These are phyloP conservation scores for Nannizzia gypsea DNA, from an alignment of 2,329 filamentous ascomycete species.

Conservation along the genomic window DNA sequence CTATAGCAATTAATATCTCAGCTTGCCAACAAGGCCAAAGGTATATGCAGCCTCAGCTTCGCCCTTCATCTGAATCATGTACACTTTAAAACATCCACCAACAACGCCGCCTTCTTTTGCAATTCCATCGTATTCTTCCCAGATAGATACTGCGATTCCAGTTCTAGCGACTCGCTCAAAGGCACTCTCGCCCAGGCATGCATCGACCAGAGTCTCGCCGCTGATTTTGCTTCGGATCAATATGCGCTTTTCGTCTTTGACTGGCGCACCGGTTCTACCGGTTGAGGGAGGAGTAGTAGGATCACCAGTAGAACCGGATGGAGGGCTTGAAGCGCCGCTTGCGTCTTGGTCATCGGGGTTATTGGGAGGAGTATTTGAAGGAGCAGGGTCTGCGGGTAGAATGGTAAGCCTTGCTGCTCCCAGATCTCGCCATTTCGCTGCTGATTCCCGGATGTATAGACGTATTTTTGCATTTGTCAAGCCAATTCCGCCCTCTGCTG, in stretches of 20 bases:
- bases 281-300: conserved; percentile 14
- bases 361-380: conserved; percentile 36
- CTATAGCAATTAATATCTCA: conserved; percentile 37
- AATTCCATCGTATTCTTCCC: conserved; percentile 59
- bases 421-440: conserved; percentile 81
- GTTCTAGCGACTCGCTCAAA: conserved; percentile 74
- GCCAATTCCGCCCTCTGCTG: conserved; percentile 53
- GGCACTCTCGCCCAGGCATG: conserved; percentile 69
- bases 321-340: conserved; percentile 8
- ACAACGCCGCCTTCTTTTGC: conserved; percentile 48
- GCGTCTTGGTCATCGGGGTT: conserved; percentile 35
- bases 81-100: conserved; percentile 45
- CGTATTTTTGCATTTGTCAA: conserved; percentile 64
- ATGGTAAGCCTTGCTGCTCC: conserved; percentile 76
- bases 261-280: conserved; percentile 33
- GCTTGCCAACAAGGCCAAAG: conserved; percentile 42
- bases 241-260: conserved; percentile 71
- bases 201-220: conserved; percentile 62
- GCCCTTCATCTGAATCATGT: conserved; percentile 53
- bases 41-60: conserved; percentile 45
- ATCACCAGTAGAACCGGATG: conserved; percentile 17
- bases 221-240: conserved; percentile 60
- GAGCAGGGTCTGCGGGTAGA: conserved; percentile 41
- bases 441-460: conserved; percentile 64
- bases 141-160: conserved; percentile 80